These are phyloP conservation scores for Ustilago loliicola DNA, from an alignment of 1,284 basidiomycete genomes.

Conservation along the genomic window DNA sequence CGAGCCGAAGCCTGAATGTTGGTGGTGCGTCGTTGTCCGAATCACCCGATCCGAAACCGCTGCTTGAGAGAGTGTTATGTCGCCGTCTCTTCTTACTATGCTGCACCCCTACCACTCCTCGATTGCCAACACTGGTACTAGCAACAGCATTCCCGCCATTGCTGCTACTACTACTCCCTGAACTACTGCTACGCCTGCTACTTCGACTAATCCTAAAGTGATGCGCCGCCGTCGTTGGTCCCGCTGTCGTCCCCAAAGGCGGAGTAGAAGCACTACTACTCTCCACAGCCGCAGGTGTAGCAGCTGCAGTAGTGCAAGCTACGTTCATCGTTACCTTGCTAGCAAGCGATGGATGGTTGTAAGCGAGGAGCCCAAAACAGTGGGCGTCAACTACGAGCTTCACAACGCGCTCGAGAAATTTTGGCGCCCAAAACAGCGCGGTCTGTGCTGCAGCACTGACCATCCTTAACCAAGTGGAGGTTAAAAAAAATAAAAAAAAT, in stretches of 20 bases:
- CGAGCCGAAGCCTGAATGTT: constrained; percentile 28
- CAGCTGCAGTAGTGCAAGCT: background rate
- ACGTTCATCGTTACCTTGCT: constrained; percentile 2
- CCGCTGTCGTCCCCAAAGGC: constrained; percentile 8
- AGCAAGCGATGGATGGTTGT: background rate
- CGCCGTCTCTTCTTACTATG: constrained; percentile 26
- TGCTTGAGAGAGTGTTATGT: constrained; percentile 34
- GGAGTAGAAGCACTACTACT: background rate
- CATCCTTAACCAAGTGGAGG: background rate
- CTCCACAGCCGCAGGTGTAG: background rate
- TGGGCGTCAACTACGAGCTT: background rate
- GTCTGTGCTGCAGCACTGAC: background rate
- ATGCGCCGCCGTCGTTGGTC: background rate
- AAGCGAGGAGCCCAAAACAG: background rate
- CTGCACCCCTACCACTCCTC: background rate
- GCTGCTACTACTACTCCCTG: constrained; percentile 23
- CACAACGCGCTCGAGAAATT: background rate
- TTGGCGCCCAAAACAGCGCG: constrained; percentile 5
- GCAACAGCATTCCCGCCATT: constrained; percentile 12
- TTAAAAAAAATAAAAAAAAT: background rate
- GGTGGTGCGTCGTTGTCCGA: constrained; percentile 41
- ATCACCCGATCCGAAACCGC: constrained; percentile 23
- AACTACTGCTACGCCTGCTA: constrained; percentile 18
- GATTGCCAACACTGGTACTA: background rate
- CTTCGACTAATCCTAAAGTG: constrained; percentile 19